These are phyloP conservation scores for Fusarium pseudoanthophilum DNA, from an alignment of 2,329 filamentous ascomycete species.

Conservation along the genomic window DNA sequence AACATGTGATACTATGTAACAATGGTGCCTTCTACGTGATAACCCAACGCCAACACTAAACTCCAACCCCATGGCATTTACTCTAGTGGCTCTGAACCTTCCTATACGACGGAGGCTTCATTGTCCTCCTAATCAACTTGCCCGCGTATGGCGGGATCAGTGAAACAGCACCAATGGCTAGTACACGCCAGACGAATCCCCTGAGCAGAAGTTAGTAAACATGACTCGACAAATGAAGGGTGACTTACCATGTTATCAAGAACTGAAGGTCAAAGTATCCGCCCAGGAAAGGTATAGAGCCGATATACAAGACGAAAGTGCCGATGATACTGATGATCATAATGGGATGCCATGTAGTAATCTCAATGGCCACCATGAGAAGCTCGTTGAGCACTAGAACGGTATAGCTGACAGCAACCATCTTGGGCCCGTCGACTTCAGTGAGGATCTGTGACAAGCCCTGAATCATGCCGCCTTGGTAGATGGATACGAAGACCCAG, in stretches of 20 bases:
- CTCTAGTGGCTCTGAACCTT: constrained; percentile 81
- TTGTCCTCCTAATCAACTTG: constrained; percentile 84
- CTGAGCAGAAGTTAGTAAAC: constrained; percentile 53
- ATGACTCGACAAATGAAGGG: not conserved
- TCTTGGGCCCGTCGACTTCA: constrained; percentile 75
- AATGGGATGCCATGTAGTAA: constrained; percentile 95
- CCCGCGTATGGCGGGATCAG: constrained; percentile 87
- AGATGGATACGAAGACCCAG: constrained; percentile 94
- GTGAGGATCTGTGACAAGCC: constrained; percentile 91
- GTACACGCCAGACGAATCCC: constrained; percentile 89
- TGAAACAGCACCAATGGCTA: constrained; percentile 81
- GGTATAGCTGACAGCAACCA: constrained; percentile 93
- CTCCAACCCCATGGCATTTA: constrained; percentile 11
- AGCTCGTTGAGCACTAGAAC: constrained; percentile 94
- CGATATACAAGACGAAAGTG: constrained; percentile 83
- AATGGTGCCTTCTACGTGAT: constrained; percentile 31
- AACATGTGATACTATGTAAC: constrained; percentile 29
- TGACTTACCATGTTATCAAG: constrained; percentile 73
- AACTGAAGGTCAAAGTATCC: constrained; percentile 90
- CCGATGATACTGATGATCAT: constrained; percentile 89
- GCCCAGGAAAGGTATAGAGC: constrained; percentile 85
- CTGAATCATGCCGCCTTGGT: constrained; percentile 95
- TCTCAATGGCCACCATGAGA: constrained; percentile 95
- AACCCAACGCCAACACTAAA: constrained; percentile 34
- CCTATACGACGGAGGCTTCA: constrained; percentile 92